Conservation (phyloP, 257 asterid species). For the Scutellaria barbata region DNA sequence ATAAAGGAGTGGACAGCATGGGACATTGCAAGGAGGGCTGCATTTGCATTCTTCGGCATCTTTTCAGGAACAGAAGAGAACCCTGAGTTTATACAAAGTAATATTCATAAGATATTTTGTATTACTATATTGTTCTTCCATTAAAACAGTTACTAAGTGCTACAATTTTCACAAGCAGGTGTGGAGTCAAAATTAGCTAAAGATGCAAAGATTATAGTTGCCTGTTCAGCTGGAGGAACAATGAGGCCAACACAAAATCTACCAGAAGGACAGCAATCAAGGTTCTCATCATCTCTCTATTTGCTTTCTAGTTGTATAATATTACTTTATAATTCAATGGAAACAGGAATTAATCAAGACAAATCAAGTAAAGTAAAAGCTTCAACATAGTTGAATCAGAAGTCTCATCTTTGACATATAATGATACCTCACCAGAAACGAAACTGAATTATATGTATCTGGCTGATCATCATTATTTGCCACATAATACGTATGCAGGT, state of each 20-base stretch:
- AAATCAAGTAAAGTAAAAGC: not conserved
- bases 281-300: constrained; percentile 46
- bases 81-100: constrained; percentile 80
- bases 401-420: constrained; percentile 5
- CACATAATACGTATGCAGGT: constrained; percentile 59
- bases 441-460: not conserved
- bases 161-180: constrained; percentile 50
- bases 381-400: not conserved
- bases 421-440: not conserved
- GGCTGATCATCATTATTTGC: constrained; percentile 15
- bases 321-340: not conserved
- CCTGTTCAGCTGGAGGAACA: constrained; percentile 91
- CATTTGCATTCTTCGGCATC: constrained; percentile 94
- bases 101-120: constrained; percentile 9
- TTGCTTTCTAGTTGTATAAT: not conserved
- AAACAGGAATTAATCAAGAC: not conserved
- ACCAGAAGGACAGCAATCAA: constrained; percentile 91
- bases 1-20: constrained; percentile 99
- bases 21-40: constrained; percentile 95
- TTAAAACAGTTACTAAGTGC: constrained; percentile 19
- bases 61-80: constrained; percentile 95
- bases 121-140: not conserved
- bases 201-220: constrained; percentile 82
- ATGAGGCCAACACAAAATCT: constrained; percentile 81
- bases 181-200: constrained; percentile 78